Evolutionary conservation across 148 eudicot species (phyloP), one percentile per base, ranked within the genome.

Genomic region (Rhododendron williamsianum): DNA sequence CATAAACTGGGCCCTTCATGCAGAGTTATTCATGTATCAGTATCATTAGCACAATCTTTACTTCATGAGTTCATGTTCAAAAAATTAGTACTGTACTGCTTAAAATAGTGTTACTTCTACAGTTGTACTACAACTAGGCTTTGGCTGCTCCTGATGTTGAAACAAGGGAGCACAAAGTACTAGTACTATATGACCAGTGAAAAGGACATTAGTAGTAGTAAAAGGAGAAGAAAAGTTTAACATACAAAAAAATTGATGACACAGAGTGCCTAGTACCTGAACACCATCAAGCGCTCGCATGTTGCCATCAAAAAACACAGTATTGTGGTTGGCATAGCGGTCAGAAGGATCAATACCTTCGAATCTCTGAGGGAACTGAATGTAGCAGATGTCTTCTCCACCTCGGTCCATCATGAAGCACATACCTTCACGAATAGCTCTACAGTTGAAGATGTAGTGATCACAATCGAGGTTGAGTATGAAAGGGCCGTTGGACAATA

Each of bases 271-370:
- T 67, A 67, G 16, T 89, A 93, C 98, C 93, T 95, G 99, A 35
- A 97, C 80, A 27, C 99, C 99, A 82, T 97, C 99, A 21, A 97
- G 96, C 23, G 98, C 98, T 82, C 98, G 93, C 99, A 97, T 95
- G 65, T 97, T 97, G 4, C 99, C 96, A 82, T 97, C 99, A 41
- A 97, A 96, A 80, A 97, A 97, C 0, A 97, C 99, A 19, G 96
- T 97, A 84, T 97, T 97, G 49, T 94, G 98, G 85, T 97, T 97
- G 71, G 99, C 99, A 71, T 96, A 96, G 5, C 98, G 94, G 83
- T 94, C 99, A 9, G 97, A 92, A 73, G 98, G 97, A 88, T 96
- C 99, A 87, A 95, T 95, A 63, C 99, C 99, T 91, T 96, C 99
- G 65, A 96, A 96, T 84, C 99, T 91, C 52, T 96, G 98, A 80